Evolutionary conservation across 305 asterid genomes (phyloP).

Genomic region (Euphrasia arctica): DNA sequence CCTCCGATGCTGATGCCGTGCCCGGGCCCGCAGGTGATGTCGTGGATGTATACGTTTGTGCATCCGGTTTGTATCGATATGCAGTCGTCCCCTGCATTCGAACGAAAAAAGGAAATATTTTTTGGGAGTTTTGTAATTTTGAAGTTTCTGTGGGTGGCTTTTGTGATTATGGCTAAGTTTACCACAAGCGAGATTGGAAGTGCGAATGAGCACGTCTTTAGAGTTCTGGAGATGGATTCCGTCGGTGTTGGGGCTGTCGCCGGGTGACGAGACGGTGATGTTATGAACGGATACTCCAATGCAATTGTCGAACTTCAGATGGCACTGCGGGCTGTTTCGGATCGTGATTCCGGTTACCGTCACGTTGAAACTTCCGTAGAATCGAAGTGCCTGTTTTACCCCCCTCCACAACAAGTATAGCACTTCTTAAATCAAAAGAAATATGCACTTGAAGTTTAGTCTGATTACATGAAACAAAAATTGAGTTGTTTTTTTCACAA

Average conservation of each 20-base stretch:
- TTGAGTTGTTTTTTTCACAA: no score
- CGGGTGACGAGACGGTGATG: constrained; percentile 72
- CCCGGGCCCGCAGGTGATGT: constrained; percentile 94
- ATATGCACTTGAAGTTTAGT: no score
- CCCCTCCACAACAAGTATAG: not conserved
- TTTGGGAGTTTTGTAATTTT: not conserved
- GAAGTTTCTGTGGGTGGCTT: no score
- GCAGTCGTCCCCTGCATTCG: constrained; percentile 88
- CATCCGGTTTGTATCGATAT: constrained; percentile 96
- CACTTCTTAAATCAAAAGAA: not conserved
- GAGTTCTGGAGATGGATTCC: constrained; percentile 98
- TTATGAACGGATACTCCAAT: constrained; percentile 80
- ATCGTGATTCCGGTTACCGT: constrained; percentile 87
- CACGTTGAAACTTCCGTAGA: constrained; percentile 91
- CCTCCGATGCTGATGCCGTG: constrained; percentile 98
- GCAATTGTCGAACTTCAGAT: constrained; percentile 86
- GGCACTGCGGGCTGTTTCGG: constrained; percentile 87
- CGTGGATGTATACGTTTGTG: constrained; percentile 76
- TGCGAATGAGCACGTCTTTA: constrained; percentile 79
- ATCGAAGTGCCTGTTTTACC: constrained; percentile 67
- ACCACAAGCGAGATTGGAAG: no score
- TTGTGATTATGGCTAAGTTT: no score
- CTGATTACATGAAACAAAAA: no score
- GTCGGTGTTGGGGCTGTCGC: constrained; percentile 94
- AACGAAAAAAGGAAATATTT: not conserved